phyloP scores from a whole-genome alignment of 2,329 filamentous ascomycete genomes.

The Penicillium italicum region DNA sequence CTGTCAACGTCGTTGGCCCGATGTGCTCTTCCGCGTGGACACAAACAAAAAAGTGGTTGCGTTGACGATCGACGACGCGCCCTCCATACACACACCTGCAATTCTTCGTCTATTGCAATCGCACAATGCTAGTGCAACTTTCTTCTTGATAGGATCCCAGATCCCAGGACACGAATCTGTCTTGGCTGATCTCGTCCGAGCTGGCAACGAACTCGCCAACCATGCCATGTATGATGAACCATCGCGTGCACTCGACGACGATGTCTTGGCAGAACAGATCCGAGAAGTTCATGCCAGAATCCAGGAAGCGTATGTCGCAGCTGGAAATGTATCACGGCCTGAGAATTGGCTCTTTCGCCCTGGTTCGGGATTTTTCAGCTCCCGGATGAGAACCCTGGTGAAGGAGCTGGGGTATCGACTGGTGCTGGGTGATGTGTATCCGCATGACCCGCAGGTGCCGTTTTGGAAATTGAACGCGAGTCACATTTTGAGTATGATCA shows the following conservation, averaged over 20 bases:
- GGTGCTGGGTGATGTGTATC: constrained; percentile 81
- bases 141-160: constrained; percentile 84
- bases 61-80: constrained; percentile 83
- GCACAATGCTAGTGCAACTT: constrained; percentile 70
- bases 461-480: constrained; percentile 66
- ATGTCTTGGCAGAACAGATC: constrained; percentile 62
- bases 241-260: constrained; percentile 58
- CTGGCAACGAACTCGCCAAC: constrained; percentile 73
- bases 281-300: constrained; percentile 60
- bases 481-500: constrained; percentile 76
- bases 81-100: constrained; percentile 65
- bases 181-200: constrained; percentile 56
- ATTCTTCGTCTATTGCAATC: constrained; percentile 66
- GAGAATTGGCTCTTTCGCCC: constrained; percentile 71
- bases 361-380: constrained; percentile 78
- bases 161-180: constrained; percentile 55
- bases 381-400: constrained; percentile 61
- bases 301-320: constrained; percentile 51
- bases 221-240: constrained; percentile 88
- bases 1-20: constrained; percentile 68
- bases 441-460: constrained; percentile 82
- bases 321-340: constrained; percentile 33
- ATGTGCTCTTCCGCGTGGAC: constrained; percentile 70
- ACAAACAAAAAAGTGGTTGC: constrained; percentile 65
- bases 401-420: constrained; percentile 63